Evolutionary conservation across 805 yeast species (phyloP).

Genomic region (Kodamaea fukazawae): DNA sequence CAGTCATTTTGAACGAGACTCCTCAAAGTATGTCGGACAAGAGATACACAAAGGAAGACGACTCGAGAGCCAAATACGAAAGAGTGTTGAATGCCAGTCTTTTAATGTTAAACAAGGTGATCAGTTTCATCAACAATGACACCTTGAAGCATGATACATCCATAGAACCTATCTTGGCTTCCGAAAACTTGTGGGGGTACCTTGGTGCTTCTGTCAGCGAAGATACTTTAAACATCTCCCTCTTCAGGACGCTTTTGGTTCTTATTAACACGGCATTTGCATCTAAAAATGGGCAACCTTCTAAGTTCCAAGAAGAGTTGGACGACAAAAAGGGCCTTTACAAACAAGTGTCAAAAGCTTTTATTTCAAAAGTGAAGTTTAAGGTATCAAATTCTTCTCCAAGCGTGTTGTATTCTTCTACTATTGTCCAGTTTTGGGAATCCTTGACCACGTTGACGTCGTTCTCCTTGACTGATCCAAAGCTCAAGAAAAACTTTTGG

Average conservation of each 20-base stretch:
- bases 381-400: constrained; percentile 21
- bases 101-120: constrained; percentile 33
- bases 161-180: constrained; percentile 11
- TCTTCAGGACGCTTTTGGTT: constrained; percentile 29
- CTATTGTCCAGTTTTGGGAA: constrained; percentile 49
- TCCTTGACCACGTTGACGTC: constrained; percentile 42
- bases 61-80: constrained; percentile 60
- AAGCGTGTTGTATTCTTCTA: constrained; percentile 41
- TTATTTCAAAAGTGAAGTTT: constrained; percentile 43
- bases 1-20: constrained; percentile 54
- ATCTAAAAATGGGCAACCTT: constrained; percentile 11
- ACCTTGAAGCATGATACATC: constrained; percentile 11
- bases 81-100: constrained; percentile 54
- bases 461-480: constrained; percentile 17
- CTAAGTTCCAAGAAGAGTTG: constrained; percentile 13
- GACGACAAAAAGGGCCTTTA: constrained; percentile 24
- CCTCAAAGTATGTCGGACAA: constrained; percentile 70
- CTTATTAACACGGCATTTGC: constrained; percentile 21
- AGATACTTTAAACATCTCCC: constrained; percentile 28
- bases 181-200: constrained; percentile 35
- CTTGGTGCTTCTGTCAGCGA: constrained; percentile 22
- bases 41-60: constrained; percentile 63
- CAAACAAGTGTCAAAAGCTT: constrained; percentile 44
- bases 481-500: constrained; percentile 54
- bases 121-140: constrained; percentile 19